Percentiles rank a stretch among this genome's conserved stretches.
Evolutionary conservation across 2,329 filamentous ascomycete genomes (phyloP).

Genomic region (Microsporum ferrugineum): DNA sequence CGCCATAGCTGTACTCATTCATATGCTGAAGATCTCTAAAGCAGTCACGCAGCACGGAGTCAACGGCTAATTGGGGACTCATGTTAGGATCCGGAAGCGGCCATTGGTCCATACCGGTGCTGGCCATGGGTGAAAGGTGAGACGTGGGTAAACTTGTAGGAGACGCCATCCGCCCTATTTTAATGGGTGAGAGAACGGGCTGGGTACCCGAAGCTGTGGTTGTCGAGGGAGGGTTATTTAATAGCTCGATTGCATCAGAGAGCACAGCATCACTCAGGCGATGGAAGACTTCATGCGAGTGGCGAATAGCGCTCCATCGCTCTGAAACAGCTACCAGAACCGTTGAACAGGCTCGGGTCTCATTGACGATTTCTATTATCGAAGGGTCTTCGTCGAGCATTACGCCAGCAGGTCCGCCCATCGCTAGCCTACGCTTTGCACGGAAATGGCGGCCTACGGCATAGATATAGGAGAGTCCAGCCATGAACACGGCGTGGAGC

Average conservation of each 20-base stretch:
- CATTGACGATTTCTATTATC: constrained; percentile 36
- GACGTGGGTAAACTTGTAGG: background rate
- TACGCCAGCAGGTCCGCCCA: constrained; percentile 7
- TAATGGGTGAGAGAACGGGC: constrained; percentile 3
- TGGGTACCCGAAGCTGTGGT: constrained; percentile 10
- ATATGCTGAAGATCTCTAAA: constrained; percentile 25
- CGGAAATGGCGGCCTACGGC: constrained; percentile 33
- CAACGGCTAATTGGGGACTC: constrained; percentile 23
- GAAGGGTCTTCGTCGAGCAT: constrained; percentile 26
- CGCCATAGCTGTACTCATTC: constrained; percentile 16
- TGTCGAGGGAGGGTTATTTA: constrained; percentile 10
- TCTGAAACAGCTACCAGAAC: constrained; percentile 37
- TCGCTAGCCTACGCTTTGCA: constrained; percentile 15
- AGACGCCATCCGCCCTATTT: constrained; percentile 3
- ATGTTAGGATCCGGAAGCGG: constrained; percentile 2
- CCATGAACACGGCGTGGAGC: constrained; percentile 40
- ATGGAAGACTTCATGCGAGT: constrained; percentile 36
- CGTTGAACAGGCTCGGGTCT: constrained; percentile 35
- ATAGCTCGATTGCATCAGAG: constrained; percentile 29
- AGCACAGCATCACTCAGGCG: constrained; percentile 35
- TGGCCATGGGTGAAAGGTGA: constrained; percentile 5
- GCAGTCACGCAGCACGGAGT: constrained; percentile 31
- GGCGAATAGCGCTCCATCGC: constrained; percentile 31
- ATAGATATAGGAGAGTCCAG: constrained; percentile 37
- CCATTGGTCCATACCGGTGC: constrained; percentile 8